Evolutionary conservation across 495 filamentous ascomycete species (phyloP).

Genomic region (Xylaria longipes): DNA sequence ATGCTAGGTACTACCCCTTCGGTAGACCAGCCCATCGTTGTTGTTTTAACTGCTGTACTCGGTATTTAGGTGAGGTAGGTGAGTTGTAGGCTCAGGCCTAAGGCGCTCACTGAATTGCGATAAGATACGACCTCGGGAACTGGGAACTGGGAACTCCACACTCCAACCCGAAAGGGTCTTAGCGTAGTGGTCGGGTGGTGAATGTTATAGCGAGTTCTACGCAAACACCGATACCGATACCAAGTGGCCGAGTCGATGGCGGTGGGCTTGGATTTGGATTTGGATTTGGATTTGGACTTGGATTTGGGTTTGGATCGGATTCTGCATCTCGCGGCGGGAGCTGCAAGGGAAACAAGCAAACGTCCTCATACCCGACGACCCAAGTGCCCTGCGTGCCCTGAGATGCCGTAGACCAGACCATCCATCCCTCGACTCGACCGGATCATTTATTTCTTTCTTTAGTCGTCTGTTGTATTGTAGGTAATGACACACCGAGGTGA

Average conservation of each 20-base stretch:
- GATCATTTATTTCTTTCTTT: background rate
- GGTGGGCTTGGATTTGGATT: background rate
- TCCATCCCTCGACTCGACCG: background rate
- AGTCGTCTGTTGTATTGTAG: background rate
- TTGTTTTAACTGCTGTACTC: no score
- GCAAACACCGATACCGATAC: slow-evolving; percentile 14
- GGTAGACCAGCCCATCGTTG: background rate
- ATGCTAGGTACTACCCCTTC: background rate
- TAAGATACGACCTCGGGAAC: background rate
- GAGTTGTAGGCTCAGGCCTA: no score
- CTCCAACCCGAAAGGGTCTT: background rate
- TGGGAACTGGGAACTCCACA: no score
- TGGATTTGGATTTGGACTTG: background rate
- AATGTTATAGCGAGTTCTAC: background rate
- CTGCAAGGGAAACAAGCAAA: slow-evolving; percentile 11
- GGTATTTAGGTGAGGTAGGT: background rate
- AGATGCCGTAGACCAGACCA: slow-evolving; percentile 4
- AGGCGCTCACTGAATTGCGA: background rate
- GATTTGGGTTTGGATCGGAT: background rate
- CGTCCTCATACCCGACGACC: background rate
- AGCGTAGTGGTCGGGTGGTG: background rate
- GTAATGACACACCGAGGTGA: background rate
- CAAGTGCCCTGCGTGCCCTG: background rate
- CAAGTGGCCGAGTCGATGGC: slow-evolving; percentile 9
- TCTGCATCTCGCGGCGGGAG: slow-evolving; percentile 11